Percentiles rank a stretch among this genome's conserved stretches.
phyloP scores from a whole-genome alignment of 2,329 filamentous ascomycete species.

The Pseudogymnoascus sp. region DNA sequence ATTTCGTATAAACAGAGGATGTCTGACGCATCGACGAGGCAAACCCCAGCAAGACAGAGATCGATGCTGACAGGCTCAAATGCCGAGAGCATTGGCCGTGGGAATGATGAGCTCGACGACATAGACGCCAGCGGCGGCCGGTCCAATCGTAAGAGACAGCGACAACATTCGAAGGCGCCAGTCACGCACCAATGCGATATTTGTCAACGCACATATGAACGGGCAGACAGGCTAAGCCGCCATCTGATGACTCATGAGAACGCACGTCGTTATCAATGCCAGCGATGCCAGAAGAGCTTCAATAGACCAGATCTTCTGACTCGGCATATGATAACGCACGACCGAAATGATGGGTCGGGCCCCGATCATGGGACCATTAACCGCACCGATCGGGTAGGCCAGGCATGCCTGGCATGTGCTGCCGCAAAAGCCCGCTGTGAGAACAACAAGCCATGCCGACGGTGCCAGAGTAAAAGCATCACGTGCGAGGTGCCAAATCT shows the following conservation, averaged over 20 bases:
- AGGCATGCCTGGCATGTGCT: slow-evolving; percentile 17
- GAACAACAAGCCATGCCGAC: slow-evolving; percentile 18
- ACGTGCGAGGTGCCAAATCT: slow-evolving; percentile 9
- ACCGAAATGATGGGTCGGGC: slow-evolving; percentile 1
- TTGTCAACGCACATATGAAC: slow-evolving; percentile 17
- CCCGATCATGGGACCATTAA: not conserved
- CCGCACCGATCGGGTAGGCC: slow-evolving; percentile 14
- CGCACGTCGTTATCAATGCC: slow-evolving; percentile 17
- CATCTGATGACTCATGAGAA: slow-evolving; percentile 21
- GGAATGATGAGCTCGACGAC: not conserved
- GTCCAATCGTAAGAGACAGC: not conserved
- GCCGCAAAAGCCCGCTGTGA: slow-evolving; percentile 18
- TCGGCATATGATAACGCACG: slow-evolving; percentile 17
- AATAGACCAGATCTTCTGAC: slow-evolving; percentile 18
- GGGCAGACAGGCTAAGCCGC: slow-evolving; percentile 14
- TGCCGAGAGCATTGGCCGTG: not conserved
- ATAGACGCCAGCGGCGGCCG: not conserved
- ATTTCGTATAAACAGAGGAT: not conserved
- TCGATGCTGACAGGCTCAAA: not conserved
- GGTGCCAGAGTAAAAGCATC: slow-evolving; percentile 16
- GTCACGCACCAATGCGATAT: slow-evolving; percentile 15
- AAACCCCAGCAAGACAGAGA: not conserved
- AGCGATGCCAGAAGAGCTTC: slow-evolving; percentile 19
- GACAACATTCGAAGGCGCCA: not conserved
- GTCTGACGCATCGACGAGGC: not conserved